Conservation (phyloP, 352 stramenopile genomes). For the Phytophthora pseudosyringae region DNA sequence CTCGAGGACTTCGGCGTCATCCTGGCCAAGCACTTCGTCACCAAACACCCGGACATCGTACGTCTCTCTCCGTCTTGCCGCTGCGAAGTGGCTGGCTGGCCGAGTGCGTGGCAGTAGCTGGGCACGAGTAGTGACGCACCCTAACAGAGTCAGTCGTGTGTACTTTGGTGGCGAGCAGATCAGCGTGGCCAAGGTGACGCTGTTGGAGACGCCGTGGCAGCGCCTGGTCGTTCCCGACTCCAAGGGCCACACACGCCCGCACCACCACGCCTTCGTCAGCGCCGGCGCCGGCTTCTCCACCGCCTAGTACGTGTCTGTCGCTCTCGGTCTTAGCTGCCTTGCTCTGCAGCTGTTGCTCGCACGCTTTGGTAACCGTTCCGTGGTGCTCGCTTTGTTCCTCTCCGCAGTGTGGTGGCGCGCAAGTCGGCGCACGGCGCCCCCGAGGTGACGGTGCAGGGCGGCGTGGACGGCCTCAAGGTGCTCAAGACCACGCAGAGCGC, state of each 20-base stretch:
- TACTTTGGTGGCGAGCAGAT: slow-evolving; percentile 43
- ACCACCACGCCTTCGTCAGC: slow-evolving; percentile 82
- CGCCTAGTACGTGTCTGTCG: slow-evolving; percentile 70
- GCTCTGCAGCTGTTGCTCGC: neutral
- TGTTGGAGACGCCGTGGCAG: slow-evolving; percentile 82
- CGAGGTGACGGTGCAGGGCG: slow-evolving; percentile 58
- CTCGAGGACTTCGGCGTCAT: slow-evolving; percentile 90
- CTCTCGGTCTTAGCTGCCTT: neutral
- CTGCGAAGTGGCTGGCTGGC: too few relatives aligned
- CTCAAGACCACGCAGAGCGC: slow-evolving; percentile 92
- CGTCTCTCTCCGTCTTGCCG: slow-evolving; percentile 4
- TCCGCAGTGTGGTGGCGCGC: slow-evolving; percentile 54
- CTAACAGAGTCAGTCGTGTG: slow-evolving; percentile 5
- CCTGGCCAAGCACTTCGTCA: slow-evolving; percentile 89
- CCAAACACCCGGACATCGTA: slow-evolving; percentile 79
- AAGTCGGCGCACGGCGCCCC: slow-evolving; percentile 47
- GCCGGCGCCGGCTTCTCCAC: slow-evolving; percentile 60
- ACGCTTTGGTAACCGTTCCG: neutral
- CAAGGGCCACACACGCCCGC: slow-evolving; percentile 55
- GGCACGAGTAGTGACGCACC: too few relatives aligned
- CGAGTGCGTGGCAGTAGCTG: too few relatives aligned
- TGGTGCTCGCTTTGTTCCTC: neutral
- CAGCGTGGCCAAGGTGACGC: slow-evolving; percentile 75
- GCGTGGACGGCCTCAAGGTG: slow-evolving; percentile 74
- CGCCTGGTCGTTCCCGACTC: slow-evolving; percentile 62